Conservation (phyloP, 257 asterid genomes). For the Lavandula angustifolia region DNA sequence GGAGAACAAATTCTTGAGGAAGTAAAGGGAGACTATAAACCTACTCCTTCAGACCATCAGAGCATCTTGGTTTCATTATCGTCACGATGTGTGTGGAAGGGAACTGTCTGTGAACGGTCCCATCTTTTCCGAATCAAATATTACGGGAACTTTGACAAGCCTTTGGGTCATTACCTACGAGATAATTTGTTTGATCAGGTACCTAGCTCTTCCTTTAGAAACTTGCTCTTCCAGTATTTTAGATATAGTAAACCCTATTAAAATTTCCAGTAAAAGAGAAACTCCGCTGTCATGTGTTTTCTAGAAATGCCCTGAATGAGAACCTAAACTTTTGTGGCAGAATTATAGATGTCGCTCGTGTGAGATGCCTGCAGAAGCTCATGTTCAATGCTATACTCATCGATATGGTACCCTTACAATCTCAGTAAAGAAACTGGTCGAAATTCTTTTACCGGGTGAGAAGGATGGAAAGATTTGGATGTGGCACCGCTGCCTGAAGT, state of each 20-base stretch:
- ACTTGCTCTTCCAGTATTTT: slow-evolving; percentile 3
- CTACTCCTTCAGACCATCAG: slow-evolving; percentile 86
- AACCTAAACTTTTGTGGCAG: slow-evolving; percentile 44
- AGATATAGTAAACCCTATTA: not conserved
- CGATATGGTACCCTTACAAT: slow-evolving; percentile 92
- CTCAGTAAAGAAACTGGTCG: slow-evolving; percentile 85
- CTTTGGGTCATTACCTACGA: slow-evolving; percentile 89
- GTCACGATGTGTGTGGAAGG: slow-evolving; percentile 92
- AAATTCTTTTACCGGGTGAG: slow-evolving; percentile 72
- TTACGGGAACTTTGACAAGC: slow-evolving; percentile 90
- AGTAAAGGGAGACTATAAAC: slow-evolving; percentile 69
- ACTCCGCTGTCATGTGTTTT: slow-evolving; percentile 1
- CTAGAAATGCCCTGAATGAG: slow-evolving; percentile 19
- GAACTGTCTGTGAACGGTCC: slow-evolving; percentile 93
- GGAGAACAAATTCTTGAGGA: slow-evolving; percentile 44
- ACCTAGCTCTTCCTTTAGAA: slow-evolving; percentile 23
- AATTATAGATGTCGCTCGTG: slow-evolving; percentile 80
- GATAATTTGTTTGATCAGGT: slow-evolving; percentile 94
- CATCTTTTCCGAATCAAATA: slow-evolving; percentile 89
- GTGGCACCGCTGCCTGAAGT: slow-evolving; percentile 98
- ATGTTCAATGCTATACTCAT: slow-evolving; percentile 93
- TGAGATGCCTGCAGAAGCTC: slow-evolving; percentile 92
- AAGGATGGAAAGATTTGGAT: slow-evolving; percentile 94
- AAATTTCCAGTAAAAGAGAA: not conserved
- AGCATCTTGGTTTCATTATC: slow-evolving; percentile 93